Conservation (phyloP, 2,329 filamentous ascomycete species). For the Colletotrichum sp. region DNA sequence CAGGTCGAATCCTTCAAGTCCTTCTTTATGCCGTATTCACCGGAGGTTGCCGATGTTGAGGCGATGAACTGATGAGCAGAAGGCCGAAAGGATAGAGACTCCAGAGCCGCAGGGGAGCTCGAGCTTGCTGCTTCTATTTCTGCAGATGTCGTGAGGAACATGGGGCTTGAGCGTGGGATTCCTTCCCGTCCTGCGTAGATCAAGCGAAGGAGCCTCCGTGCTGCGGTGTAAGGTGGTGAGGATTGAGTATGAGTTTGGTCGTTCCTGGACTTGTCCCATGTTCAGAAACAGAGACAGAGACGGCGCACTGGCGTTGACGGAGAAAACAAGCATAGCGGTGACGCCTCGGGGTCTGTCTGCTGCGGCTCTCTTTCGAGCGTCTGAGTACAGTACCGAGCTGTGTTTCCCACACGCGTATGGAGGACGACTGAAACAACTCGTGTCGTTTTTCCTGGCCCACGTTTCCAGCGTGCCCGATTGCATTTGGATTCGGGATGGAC, state of each 20-base stretch:
- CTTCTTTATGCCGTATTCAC: not conserved
- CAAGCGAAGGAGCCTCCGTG: not conserved
- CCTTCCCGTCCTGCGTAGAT: not conserved
- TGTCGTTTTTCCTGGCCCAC: not conserved
- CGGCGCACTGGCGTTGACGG: not conserved
- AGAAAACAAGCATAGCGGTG: constrained; percentile 1
- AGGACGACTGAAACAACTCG: constrained; percentile 5
- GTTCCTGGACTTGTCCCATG: constrained; percentile 9
- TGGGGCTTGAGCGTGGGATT: not conserved
- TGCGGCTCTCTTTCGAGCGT: not conserved
- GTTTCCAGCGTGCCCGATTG: not conserved
- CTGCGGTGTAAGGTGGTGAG: not conserved
- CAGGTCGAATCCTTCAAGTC: not conserved
- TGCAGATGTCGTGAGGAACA: not conserved
- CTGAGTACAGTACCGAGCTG: not conserved
- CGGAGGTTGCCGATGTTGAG: not conserved
- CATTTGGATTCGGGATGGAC: not conserved
- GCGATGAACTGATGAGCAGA: not conserved
- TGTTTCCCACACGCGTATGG: not conserved
- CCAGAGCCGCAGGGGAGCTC: not conserved
- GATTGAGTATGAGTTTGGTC: not conserved
- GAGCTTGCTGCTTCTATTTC: not conserved
- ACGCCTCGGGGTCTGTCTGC: not conserved
- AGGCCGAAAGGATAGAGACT: not conserved
- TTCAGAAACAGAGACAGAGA: constrained; percentile 13